These are phyloP conservation scores for Raffaelea deltoideospora DNA, from an alignment of 2,329 filamentous ascomycete species.

Conservation along the genomic window DNA sequence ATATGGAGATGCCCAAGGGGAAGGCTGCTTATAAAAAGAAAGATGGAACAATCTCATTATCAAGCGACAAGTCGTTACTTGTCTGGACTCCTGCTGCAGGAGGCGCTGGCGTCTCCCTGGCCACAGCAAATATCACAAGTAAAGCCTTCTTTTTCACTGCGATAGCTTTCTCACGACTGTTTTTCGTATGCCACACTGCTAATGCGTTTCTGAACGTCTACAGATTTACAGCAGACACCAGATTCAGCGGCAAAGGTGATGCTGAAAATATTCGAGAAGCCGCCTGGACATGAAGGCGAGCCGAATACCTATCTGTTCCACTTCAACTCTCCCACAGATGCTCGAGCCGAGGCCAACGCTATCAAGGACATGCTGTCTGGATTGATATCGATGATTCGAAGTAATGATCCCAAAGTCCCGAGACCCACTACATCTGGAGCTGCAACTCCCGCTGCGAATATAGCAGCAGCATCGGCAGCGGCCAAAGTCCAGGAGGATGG, in stretches of 20 bases:
- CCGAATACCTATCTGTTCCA: slow-evolving; percentile 69
- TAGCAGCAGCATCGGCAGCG: slow-evolving; percentile 1
- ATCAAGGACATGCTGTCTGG: slow-evolving; percentile 71
- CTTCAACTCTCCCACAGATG: slow-evolving; percentile 64
- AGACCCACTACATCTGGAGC: slow-evolving; percentile 24
- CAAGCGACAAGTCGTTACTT: slow-evolving; percentile 56
- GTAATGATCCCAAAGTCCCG: slow-evolving; percentile 30
- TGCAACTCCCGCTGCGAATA: slow-evolving; percentile 11
- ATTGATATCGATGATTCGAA: slow-evolving; percentile 57
- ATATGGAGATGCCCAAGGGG: slow-evolving; percentile 46
- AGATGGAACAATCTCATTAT: slow-evolving; percentile 68
- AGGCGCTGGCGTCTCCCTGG: slow-evolving; percentile 51
- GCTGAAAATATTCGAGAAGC: slow-evolving; percentile 76
- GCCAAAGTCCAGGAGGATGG: neutral
- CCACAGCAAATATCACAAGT: slow-evolving; percentile 71
- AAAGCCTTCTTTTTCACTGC: neutral
- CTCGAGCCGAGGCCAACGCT: slow-evolving; percentile 68
- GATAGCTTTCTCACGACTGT: neutral
- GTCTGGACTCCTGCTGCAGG: slow-evolving; percentile 61
- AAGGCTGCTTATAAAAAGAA: slow-evolving; percentile 86
- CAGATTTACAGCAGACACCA: slow-evolving; percentile 90
- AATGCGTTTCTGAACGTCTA: too few relatives aligned
- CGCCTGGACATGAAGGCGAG: slow-evolving; percentile 35
- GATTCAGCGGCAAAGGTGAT: slow-evolving; percentile 81
- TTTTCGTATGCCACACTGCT: neutral